Evolutionary conservation across 2,329 filamentous ascomycete genomes (phyloP).

Genomic region (Bipolaris zeicola): DNA sequence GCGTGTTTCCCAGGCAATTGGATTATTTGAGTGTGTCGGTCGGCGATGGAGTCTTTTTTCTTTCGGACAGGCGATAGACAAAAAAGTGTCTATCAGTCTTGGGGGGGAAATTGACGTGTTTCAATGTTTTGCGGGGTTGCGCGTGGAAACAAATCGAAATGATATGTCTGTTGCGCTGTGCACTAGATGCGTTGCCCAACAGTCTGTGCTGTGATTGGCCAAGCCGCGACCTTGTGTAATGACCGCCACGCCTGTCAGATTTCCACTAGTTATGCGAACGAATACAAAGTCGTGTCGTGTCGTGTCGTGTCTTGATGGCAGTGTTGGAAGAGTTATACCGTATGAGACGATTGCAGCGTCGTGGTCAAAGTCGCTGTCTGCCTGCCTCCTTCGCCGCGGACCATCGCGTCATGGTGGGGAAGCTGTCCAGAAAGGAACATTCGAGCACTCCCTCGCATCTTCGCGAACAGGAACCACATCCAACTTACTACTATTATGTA

Average conservation of each 20-base stretch:
- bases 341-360: not conserved
- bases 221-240: slow-evolving; percentile 5
- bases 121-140: slow-evolving; percentile 11
- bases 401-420: slow-evolving; percentile 18
- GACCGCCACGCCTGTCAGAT: slow-evolving; percentile 2
- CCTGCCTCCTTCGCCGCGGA: not conserved
- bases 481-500: too few species aligned
- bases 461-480: not conserved
- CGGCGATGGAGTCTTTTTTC: not conserved
- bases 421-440: slow-evolving; percentile 10
- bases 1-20: not conserved
- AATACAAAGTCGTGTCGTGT: not conserved
- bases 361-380: not conserved
- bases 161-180: slow-evolving; percentile 12
- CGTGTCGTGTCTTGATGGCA: not conserved
- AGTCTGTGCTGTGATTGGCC: slow-evolving; percentile 19
- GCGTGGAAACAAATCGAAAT: slow-evolving; percentile 16
- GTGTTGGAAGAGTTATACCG: not conserved
- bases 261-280: not conserved
- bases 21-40: not conserved
- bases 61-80: not conserved
- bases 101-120: slow-evolving; percentile 8
- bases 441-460: slow-evolving; percentile 12
- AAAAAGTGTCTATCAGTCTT: not conserved
- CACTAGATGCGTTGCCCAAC: slow-evolving; percentile 7